These are phyloP conservation scores for Elsinoe ampelina DNA, from an alignment of 2,329 filamentous ascomycete genomes.

Conservation along the genomic window DNA sequence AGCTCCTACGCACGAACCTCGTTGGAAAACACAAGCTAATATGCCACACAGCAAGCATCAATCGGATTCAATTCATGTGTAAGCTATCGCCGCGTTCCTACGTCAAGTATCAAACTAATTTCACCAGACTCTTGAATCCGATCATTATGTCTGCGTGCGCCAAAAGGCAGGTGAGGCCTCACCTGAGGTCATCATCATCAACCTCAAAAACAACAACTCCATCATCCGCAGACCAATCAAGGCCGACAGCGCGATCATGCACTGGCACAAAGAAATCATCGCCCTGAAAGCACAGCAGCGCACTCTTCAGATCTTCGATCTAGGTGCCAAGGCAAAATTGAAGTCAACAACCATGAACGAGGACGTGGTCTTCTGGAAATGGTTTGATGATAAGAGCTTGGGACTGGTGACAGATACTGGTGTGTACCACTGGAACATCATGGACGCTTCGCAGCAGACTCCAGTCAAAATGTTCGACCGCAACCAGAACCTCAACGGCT, in stretches of 20 bases:
- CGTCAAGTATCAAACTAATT: conserved; percentile 19
- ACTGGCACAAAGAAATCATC: conserved; percentile 93
- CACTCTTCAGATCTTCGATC: conserved; percentile 96
- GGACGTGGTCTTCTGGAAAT: conserved; percentile 98
- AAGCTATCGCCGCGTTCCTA: conserved; percentile 32
- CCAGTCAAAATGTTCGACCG: conserved; percentile 92
- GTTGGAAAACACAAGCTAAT: conserved; percentile 11
- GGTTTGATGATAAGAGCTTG: conserved; percentile 82
- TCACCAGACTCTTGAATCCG: conserved; percentile 86
- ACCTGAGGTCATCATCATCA: conserved; percentile 92
- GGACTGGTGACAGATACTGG: conserved; percentile 84
- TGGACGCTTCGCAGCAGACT: conserved; percentile 67
- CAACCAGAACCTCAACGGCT: conserved; percentile 77
- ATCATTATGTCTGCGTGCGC: conserved; percentile 90
- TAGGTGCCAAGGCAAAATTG: conserved; percentile 85
- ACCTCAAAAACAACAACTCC: conserved; percentile 96
- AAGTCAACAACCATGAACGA: conserved; percentile 96
- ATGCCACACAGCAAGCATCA: conserved; percentile 47
- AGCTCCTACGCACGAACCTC: conserved; percentile 20
- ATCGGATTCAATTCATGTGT: conserved; percentile 87
- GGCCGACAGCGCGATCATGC: conserved; percentile 99
- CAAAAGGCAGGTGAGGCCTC: conserved; percentile 83
- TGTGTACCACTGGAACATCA: conserved; percentile 97
- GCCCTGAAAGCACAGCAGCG: conserved; percentile 88
- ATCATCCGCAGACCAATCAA: conserved; percentile 92